Base-by-base conservation (phyloP, 768 basidiomycete species). In the Naganishia kalamii region DNA sequence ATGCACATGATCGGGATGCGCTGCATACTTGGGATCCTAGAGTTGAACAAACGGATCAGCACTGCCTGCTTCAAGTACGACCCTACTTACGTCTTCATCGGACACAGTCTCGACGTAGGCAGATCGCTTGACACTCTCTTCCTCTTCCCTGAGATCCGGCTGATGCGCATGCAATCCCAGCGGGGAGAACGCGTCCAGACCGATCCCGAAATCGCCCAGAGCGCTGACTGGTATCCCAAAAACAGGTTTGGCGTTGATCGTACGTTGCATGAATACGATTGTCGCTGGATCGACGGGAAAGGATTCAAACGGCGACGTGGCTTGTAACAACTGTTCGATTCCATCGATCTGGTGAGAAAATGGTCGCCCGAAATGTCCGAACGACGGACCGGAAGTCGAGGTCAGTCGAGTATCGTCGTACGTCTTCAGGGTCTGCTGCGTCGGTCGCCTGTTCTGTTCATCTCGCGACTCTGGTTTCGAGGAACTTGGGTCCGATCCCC, bases 31-130 rank as follows among this genome's bases (percentile, higher is more conserved):
- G 30, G 51, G 51, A 52, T 35, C 51, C 51, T 52, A 32, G 29
- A 4, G 4, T 25, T 2, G n/a, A 48, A 25, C 15, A 48, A 25
- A 27, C 19, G 40, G 11, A 41, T 41, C 40, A 41, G 40, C 40
- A 19, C 40, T 10, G 19, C 40, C 19, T 19, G 40, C 40, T 19
- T 10, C 40, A 10, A 19, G 15, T 47, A 15, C 30, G 30, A 8
- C 19, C 21, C 8, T 21, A 61, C 76, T 66, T 35, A 76, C 76
- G 63, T 77, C 76, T 63, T 73, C 71, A 50, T 68, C 66, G 5
- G 35, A 33, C 11, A 77, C 68, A 19, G 75, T 75, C 71, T 77
- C 76, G 1, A 77, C 76, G 68, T 71, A 77, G 10, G 76, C 76
- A 48, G 75, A 75, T 8, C 72, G 25, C 40, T 63, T 57, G 35